A percentile compares a stretch with the other conserved stretches of the same genome.
Evolutionary conservation across 2,329 filamentous ascomycete species (phyloP).

Genomic region (Fusarium albidum): DNA sequence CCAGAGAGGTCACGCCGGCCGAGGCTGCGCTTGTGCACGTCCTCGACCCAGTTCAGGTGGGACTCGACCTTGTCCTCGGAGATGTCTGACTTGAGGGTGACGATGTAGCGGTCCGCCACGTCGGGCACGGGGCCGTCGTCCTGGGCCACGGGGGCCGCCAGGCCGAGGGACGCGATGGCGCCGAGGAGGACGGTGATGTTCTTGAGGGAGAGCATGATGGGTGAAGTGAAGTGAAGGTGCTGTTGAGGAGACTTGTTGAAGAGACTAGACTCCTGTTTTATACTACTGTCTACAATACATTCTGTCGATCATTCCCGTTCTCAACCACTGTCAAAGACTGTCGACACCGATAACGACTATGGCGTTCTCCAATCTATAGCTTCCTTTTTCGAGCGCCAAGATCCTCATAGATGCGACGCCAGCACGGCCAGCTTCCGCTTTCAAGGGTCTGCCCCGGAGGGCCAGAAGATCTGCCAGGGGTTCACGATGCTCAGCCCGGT

Average conservation of each 20-base stretch:
- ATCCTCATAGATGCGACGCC: not conserved
- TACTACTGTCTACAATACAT: too few species aligned
- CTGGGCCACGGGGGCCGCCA: not conserved
- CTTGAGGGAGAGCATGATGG: not conserved
- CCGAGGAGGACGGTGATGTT: not conserved
- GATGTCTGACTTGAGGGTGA: slow-evolving; percentile 60
- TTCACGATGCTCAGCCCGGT: not conserved
- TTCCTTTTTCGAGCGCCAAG: not conserved
- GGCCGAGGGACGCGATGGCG: not conserved
- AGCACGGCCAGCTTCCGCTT: not conserved
- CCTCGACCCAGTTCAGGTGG: slow-evolving; percentile 57
- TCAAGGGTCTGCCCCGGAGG: not conserved
- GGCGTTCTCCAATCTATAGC: not conserved
- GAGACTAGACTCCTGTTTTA: too few species aligned
- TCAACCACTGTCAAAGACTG: not conserved
- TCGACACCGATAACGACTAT: not conserved
- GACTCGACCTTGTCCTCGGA: slow-evolving; percentile 53
- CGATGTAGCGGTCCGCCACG: slow-evolving; percentile 55
- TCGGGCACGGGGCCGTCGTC: not conserved
- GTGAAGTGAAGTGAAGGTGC: too few species aligned
- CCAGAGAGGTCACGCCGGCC: slow-evolving; percentile 51
- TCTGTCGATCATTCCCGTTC: too few species aligned
- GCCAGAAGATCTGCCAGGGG: not conserved
- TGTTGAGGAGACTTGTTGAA: too few species aligned
- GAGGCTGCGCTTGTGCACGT: slow-evolving; percentile 61